Conservation (phyloP, 1,139 yeast species). For the Taiozyma onychis region DNA sequence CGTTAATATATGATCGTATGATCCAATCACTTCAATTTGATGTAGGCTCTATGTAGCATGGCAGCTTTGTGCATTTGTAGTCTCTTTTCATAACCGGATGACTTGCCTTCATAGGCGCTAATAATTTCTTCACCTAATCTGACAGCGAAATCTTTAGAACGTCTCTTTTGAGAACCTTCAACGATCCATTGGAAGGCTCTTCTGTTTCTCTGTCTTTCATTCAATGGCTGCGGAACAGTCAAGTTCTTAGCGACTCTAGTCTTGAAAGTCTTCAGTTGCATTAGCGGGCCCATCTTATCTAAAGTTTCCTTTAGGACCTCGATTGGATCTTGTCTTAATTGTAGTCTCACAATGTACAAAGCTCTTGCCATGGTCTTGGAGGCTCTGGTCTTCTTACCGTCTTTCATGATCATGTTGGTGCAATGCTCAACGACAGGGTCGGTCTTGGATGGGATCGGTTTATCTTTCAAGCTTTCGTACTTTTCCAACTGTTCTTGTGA, state of each 20-base stretch:
- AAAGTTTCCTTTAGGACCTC: conserved; percentile 65
- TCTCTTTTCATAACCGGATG: conserved; percentile 81
- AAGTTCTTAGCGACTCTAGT: conserved; percentile 84
- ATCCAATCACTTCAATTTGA: conserved; percentile 35
- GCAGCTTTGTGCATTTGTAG: conserved; percentile 82
- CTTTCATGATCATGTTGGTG: conserved; percentile 85
- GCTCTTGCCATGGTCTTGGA: conserved; percentile 72
- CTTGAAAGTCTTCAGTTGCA: conserved; percentile 69
- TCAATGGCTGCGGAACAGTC: conserved; percentile 78
- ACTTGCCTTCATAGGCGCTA: conserved; percentile 70
- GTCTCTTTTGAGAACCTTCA: conserved; percentile 77
- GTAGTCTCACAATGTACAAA: conserved; percentile 70
- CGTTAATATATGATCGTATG: not conserved
- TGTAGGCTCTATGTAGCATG: conserved; percentile 73
- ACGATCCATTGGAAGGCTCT: conserved; percentile 87
- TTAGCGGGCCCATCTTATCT: conserved; percentile 81
- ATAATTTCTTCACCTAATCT: conserved; percentile 87
- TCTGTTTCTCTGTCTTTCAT: conserved; percentile 76
- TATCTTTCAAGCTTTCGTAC: conserved; percentile 33
- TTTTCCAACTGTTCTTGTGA: conserved; percentile 21
- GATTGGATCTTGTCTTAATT: conserved; percentile 72
- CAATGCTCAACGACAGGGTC: conserved; percentile 76
- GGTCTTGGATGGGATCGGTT: conserved; percentile 53
- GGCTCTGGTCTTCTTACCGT: conserved; percentile 84
- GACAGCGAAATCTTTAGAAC: conserved; percentile 76